phyloP scores from a whole-genome alignment of 129 eudicot species.

The Arctium lappa region DNA sequence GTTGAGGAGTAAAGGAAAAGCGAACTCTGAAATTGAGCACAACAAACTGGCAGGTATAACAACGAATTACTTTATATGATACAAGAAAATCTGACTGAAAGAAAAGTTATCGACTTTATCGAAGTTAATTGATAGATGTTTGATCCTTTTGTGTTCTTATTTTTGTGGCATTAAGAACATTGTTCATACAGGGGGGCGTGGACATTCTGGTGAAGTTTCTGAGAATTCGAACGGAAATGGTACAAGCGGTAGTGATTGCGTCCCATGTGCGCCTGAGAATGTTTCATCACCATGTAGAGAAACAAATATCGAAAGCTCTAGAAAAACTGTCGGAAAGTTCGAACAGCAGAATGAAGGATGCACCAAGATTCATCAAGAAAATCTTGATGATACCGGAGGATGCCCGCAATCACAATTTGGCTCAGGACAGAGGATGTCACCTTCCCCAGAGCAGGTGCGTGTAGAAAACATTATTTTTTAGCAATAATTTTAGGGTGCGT shows the following conservation, averaged over 20 bases:
- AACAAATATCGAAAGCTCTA: not conserved
- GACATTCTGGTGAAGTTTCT: conserved; percentile 6
- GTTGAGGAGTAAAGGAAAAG: conserved; percentile 15
- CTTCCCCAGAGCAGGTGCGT: conserved; percentile 12
- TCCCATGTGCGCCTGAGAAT: not conserved
- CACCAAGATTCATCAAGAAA: not conserved
- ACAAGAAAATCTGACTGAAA: not conserved
- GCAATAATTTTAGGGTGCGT: not conserved
- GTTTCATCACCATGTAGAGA: not conserved
- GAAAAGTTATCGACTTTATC: not conserved
- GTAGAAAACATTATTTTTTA: not conserved
- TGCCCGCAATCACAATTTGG: not conserved
- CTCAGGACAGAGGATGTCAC: not conserved
- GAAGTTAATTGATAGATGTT: not conserved
- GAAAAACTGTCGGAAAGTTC: not conserved
- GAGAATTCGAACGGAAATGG: not conserved
- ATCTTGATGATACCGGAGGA: not conserved
- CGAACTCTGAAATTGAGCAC: not conserved
- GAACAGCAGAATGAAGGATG: conserved; percentile 4
- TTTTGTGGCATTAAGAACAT: not conserved
- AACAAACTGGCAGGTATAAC: conserved; percentile 25
- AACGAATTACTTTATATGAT: not conserved
- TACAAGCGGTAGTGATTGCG: not conserved
- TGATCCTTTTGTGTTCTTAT: not conserved
- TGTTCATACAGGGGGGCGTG: conserved; percentile 14